Conservation (phyloP, 1,284 basidiomycete species). For the Ceratobasidium papillatum region DNA sequence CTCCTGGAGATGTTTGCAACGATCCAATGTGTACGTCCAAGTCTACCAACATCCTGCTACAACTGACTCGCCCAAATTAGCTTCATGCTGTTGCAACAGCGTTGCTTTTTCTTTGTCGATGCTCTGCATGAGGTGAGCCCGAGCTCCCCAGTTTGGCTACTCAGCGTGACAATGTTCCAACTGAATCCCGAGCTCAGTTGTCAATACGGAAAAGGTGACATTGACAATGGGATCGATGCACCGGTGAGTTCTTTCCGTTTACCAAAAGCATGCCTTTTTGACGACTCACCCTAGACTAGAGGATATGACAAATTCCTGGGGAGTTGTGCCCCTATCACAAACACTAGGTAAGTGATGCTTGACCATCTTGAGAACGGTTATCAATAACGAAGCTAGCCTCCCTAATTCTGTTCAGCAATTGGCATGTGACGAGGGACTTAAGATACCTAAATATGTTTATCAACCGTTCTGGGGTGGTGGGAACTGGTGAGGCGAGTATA, state of each 20-base stretch:
- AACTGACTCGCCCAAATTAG: background rate
- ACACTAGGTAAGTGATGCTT: background rate
- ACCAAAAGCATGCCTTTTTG: background rate
- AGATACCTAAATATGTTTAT: slow-evolving; percentile 1
- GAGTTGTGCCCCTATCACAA: background rate
- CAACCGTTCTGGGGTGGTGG: background rate
- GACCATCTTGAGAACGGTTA: background rate
- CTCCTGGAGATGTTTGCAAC: background rate
- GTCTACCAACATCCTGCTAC: background rate
- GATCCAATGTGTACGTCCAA: background rate
- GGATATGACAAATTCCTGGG: background rate
- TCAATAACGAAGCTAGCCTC: background rate
- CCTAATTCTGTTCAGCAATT: background rate
- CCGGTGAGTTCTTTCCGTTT: background rate
- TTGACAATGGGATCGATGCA: background rate
- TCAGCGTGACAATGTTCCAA: background rate
- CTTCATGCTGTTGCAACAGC: slow-evolving; percentile 13
- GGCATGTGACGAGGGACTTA: background rate
- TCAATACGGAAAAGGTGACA: background rate
- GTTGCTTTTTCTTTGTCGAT: slow-evolving; percentile 9
- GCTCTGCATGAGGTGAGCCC: background rate
- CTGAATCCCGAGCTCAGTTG: background rate
- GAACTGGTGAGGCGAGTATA: background rate
- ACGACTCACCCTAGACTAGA: background rate
- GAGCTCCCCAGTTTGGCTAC: background rate